These are phyloP conservation scores for Akanthomyces dipterigenus DNA, from an alignment of 2,329 filamentous ascomycete species.

Conservation along the genomic window DNA sequence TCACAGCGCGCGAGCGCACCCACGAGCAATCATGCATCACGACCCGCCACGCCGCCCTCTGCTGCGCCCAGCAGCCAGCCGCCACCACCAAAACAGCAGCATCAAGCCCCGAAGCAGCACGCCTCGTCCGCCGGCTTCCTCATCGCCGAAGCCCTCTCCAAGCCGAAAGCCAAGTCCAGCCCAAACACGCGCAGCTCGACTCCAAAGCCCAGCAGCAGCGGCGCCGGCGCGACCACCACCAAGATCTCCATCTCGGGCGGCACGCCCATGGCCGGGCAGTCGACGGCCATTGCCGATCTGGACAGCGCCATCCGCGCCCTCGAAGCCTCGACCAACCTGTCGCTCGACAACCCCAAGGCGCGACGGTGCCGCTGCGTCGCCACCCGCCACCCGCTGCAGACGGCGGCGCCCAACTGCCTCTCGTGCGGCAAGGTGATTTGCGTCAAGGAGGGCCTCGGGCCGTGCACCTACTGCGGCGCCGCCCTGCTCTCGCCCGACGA, in stretches of 20 bases:
- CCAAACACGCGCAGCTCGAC: conserved; percentile 47
- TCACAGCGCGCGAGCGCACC: conserved; percentile 38
- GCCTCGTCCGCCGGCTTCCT: conserved; percentile 63
- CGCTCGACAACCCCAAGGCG: conserved; percentile 46
- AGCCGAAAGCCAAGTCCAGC: conserved; percentile 48
- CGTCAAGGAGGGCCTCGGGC: conserved; percentile 85
- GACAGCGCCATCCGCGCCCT: conserved; percentile 80
- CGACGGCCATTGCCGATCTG: conserved; percentile 62
- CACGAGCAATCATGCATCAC: conserved; percentile 30
- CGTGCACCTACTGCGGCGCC: conserved; percentile 82
- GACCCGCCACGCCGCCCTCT: conserved; percentile 27
- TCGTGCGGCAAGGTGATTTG: conserved; percentile 94
- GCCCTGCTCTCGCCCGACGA: conserved; percentile 67
- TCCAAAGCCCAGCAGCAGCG: conserved; percentile 35
- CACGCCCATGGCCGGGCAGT: conserved; percentile 74
- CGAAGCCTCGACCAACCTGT: conserved; percentile 87
- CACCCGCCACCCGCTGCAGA: conserved; percentile 76
- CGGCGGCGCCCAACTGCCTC: conserved; percentile 88
- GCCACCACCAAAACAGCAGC: conserved; percentile 14
- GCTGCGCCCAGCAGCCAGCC: conserved; percentile 16
- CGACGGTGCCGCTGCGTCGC: conserved; percentile 84
- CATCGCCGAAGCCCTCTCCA: conserved; percentile 66
- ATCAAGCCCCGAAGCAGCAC: conserved; percentile 43
- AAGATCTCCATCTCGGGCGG: conserved; percentile 72
- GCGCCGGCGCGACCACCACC: conserved; percentile 33